Evolutionary conservation across 2,329 filamentous ascomycete genomes (phyloP), one percentile per base, ranked within the genome.

Genomic region (Calonectria pseudoturangicola): DNA sequence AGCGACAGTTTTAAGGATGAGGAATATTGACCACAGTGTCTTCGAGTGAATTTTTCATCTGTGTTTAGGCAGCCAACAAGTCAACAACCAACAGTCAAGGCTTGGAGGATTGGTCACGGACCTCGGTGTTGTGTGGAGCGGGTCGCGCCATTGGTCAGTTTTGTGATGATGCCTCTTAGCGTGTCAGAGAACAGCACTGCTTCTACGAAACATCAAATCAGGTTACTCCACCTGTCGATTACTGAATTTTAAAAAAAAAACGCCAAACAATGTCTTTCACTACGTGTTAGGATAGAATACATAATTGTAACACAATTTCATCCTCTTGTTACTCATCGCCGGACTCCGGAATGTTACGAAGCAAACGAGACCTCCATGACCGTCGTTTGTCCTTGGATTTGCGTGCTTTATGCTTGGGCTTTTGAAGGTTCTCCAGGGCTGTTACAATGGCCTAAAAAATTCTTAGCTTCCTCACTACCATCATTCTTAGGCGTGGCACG

Each of bases 21-120:
- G n/a, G 50, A 36, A 10, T 2, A 56, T n/a, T 36, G 18, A n/a
- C 50, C 50, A 56, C 16, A 30, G 50, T 56, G 50, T 56, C 50
- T 56, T 21, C 27, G 28, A 28, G 2, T 10, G 7, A 43, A 43
- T 2, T 43, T 16, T 43, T 43, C 15, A n/a, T 43, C 15, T n/a
- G 39, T 41, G 10, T 13, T n/a, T n/a, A 43, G 41, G 41, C 41
- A 43, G 18, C 41, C 41, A 43, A n/a, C 39, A 41, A 41, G 15
- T 13, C 12, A 41, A 13, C 41, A 43, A 18, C 41, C 41, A 18
- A 36, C 30, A 33, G 30, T 2, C 30, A 33, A 33, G 30, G 9
- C 30, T 9, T 33, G 30, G 9, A 33, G 30, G 30, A 33, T 33
- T 33, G 30, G 30, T 9, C 30, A 33, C 30, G 30, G 30, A 33